Base-by-base conservation (phyloP, 1,284 basidiomycete genomes). In the Macrocystidia cucumis region DNA sequence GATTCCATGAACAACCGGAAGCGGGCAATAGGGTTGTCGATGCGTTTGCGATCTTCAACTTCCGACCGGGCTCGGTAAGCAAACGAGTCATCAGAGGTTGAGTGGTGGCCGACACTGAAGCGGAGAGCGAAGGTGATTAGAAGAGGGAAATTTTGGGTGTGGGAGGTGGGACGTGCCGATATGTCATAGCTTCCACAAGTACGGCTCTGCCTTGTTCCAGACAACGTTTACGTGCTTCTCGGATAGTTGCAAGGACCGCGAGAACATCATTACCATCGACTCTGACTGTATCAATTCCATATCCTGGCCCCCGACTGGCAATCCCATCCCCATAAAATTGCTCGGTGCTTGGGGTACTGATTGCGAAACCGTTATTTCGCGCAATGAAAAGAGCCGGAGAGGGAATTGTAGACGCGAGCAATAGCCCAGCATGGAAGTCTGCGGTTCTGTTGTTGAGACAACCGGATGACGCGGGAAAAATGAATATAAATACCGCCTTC, bases 241-340 rank as follows among this genome's bases (percentile, higher is more conserved):
- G 71, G 9, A 90, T 79, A 2, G 87, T 90, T n/a, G 67, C 65
- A 13, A 89, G 67, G 1, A 97, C 91, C 1, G 92, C 92, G 2
- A 97, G 67, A 5, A 91, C 69, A 54, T 97, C 92, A 55, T 97
- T 97, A 9, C 93, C 93, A 50, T 97, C 92, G 2, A 97, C 92
- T 29, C 91, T 72, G 38, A 93, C 69, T 0, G 91, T 91, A 47
- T 91, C 85, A 23, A 96, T 76, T 9, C 92, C 92, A 53, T 96
- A 97, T n/a, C 85, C 92, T 0, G 92, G 87, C 0, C 92, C 92
- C 17, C 92, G 76, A 8, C 86, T 76, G 2, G 91, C 91, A 47
- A 95, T 91, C n/a, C 91, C 91, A 56, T 95, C 91, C 2, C 91
- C 91, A 39, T 83, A 73, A 57, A 80, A 97, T 55, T 97, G 92